Percentiles rank a stretch among this genome's conserved stretches.
Conservation (phyloP, 148 eudicot species). For the Pharnaceum exiguum region DNA sequence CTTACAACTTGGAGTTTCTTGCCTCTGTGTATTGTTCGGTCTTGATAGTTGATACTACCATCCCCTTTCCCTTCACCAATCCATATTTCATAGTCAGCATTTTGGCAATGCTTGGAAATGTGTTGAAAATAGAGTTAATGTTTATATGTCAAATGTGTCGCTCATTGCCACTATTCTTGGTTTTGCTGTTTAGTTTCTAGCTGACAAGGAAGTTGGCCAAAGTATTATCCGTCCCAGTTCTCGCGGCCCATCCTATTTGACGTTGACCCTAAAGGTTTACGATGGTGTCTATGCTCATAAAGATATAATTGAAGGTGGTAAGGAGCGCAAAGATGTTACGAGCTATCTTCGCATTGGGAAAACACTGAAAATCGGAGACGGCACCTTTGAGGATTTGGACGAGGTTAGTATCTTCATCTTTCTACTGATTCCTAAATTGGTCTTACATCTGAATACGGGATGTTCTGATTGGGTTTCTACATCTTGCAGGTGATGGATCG, state of each 20-base stretch:
- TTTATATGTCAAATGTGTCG: neutral
- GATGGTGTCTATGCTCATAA: constrained; percentile 94
- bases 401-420: constrained; percentile 52
- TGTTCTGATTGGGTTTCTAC: no score
- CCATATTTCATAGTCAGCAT: no score
- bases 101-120: no score
- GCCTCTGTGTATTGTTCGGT: no score
- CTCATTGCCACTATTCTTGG: constrained; percentile 5
- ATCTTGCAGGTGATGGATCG: constrained; percentile 97
- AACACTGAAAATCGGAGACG: constrained; percentile 82
- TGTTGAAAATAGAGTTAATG: neutral
- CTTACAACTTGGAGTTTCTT: neutral
- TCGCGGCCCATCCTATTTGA: constrained; percentile 82
- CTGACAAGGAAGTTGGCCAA: constrained; percentile 90
- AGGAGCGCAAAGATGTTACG: constrained; percentile 88
- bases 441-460: no score
- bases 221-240: constrained; percentile 90
- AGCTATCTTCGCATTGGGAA: constrained; percentile 92
- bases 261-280: constrained; percentile 80
- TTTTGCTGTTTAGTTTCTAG: constrained; percentile 46
- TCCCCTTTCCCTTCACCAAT: no score
- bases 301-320: constrained; percentile 88
- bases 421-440: no score
- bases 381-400: constrained; percentile 91
- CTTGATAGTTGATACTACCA: no score